Conservation (phyloP, 1,139 yeast species). For the Tardiomyces depauwii region DNA sequence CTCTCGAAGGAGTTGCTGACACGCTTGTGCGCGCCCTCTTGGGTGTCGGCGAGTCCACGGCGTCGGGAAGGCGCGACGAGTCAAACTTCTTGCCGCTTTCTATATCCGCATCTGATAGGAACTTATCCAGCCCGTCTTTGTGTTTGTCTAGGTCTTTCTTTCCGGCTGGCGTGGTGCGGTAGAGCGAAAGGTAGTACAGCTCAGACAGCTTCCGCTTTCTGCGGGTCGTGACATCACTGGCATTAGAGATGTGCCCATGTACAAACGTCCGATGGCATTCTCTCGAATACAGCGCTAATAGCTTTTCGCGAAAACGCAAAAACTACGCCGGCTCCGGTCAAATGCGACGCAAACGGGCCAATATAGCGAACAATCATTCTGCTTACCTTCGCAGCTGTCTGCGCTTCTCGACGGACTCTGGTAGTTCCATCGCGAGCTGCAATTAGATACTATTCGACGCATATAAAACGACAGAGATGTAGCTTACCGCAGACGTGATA, state of each 20-base stretch:
- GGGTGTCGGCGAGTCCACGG: neutral
- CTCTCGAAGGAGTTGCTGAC: neutral
- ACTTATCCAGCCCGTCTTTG: slow-evolving; percentile 31
- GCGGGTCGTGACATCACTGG: slow-evolving; percentile 26
- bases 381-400: slow-evolving; percentile 30
- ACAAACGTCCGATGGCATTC: no score
- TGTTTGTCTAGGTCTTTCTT: slow-evolving; percentile 24
- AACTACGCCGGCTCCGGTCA: no score
- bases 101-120: slow-evolving; percentile 35
- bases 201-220: slow-evolving; percentile 46
- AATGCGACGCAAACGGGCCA: no score
- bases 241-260: neutral
- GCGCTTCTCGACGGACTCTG: slow-evolving; percentile 35
- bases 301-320: no score
- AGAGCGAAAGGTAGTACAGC: slow-evolving; percentile 40
- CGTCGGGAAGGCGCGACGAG: slow-evolving; percentile 1
- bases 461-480: neutral
- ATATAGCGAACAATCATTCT: neutral
- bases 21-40: neutral
- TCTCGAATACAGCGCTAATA: no score
- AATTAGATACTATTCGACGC: neutral
- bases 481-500: neutral
- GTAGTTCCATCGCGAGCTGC: slow-evolving; percentile 28
- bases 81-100: slow-evolving; percentile 23
- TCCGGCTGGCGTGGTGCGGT: slow-evolving; percentile 33